Conservation (phyloP, 345 rosid genomes). For the Melaleuca alternifolia region DNA sequence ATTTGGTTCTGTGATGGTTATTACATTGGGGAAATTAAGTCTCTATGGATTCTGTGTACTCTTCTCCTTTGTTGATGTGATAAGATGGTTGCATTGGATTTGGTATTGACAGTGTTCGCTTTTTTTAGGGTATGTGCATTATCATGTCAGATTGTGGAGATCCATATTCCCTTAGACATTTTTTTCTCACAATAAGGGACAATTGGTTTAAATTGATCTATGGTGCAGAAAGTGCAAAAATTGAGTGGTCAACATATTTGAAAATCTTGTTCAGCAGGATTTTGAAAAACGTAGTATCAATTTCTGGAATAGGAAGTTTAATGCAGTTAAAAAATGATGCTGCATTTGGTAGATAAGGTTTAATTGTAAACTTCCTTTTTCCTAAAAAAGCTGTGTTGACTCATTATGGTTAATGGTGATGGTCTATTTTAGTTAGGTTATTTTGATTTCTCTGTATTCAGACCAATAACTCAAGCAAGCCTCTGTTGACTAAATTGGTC, state of each 20-base stretch:
- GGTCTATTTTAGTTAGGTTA: not conserved
- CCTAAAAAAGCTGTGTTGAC: not conserved
- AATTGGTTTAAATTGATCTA: not conserved
- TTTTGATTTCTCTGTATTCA: not conserved
- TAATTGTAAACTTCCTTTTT: not conserved
- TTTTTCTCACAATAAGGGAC: not conserved
- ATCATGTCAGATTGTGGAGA: not conserved
- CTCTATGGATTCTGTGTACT: not conserved
- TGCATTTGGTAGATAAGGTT: not conserved
- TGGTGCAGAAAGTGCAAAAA: not conserved
- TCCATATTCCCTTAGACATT: not conserved
- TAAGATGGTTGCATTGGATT: not conserved
- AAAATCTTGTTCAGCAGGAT: not conserved
- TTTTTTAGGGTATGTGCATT: not conserved
- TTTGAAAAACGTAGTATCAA: not conserved
- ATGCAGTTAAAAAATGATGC: not conserved
- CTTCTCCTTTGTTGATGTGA: not conserved
- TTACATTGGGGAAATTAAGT: not conserved
- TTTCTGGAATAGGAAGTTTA: not conserved
- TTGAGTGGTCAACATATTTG: not conserved
- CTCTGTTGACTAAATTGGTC: not conserved
- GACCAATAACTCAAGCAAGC: not conserved
- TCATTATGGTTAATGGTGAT: not conserved
- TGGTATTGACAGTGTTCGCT: not conserved
- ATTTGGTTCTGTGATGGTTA: not conserved